Conservation (phyloP, 805 yeast species). For the Metschnikowia lunata region DNA sequence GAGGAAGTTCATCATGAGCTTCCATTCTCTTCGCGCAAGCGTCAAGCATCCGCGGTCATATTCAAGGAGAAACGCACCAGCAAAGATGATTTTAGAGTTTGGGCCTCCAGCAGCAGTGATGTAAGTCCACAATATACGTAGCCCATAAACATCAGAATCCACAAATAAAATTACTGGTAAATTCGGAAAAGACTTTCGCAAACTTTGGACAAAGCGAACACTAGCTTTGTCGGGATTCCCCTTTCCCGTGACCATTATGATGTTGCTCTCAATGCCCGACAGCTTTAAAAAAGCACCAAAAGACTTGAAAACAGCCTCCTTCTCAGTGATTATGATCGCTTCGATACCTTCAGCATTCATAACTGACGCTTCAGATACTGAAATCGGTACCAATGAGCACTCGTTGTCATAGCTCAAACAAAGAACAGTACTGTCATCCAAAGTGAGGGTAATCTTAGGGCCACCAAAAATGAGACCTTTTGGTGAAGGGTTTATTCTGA, state of each 20-base stretch:
- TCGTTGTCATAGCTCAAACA: conserved; percentile 2
- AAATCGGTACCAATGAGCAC: conserved; percentile 5
- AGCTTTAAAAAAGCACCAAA: conserved; percentile 21
- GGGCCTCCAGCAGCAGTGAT: conserved; percentile 3
- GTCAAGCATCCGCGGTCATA: conserved; percentile 12
- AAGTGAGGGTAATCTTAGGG: conserved; percentile 2
- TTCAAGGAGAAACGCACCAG: conserved; percentile 16
- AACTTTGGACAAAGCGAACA: conserved; percentile 7
- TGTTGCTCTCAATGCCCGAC: background rate
- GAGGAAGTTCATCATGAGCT: conserved; percentile 9
- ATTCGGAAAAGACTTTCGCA: conserved; percentile 1
- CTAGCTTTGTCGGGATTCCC: conserved; percentile 18
- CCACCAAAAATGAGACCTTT: conserved; percentile 17
- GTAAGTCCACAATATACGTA: conserved; percentile 15
- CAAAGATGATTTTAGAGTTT: conserved; percentile 3
- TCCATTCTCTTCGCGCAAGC: conserved; percentile 13
- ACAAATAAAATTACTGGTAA: conserved; percentile 12
- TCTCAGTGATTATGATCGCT: conserved; percentile 30
- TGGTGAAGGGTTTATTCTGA: conserved; percentile 11
- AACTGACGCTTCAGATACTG: background rate
- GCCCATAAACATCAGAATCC: conserved; percentile 19
- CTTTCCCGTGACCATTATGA: conserved; percentile 14
- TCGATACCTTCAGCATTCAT: background rate
- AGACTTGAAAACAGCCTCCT: conserved; percentile 39
- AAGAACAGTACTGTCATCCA: background rate